phyloP scores from a whole-genome alignment of 345 rosid genomes.

The Gossypium herbaceum region DNA sequence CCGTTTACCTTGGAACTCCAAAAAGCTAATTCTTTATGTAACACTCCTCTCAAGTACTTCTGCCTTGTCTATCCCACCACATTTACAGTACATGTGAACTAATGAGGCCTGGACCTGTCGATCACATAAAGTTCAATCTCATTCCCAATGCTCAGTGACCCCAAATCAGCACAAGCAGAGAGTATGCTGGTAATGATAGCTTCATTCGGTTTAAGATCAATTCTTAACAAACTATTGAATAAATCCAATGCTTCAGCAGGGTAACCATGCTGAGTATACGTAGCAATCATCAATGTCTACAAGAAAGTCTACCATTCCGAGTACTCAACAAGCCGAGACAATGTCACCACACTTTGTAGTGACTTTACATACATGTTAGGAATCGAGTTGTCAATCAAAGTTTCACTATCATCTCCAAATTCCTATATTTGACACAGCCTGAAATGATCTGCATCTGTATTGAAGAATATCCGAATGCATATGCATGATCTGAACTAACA shows the following conservation, averaged over 20 bases:
- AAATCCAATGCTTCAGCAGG: conserved; percentile 33
- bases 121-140: conserved; percentile 43
- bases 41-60: conserved; percentile 37
- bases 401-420: conserved; percentile 14
- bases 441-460: too few relatives aligned
- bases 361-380: conserved; percentile 26
- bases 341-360: conserved; percentile 21
- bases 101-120: conserved; percentile 40
- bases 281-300: conserved; percentile 55
- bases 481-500: too few relatives aligned
- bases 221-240: conserved; percentile 42
- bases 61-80: conserved; percentile 48
- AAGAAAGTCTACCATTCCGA: conserved; percentile 20
- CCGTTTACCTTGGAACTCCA: conserved; percentile 54
- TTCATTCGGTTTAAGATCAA: conserved; percentile 42
- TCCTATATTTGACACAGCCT: too few relatives aligned
- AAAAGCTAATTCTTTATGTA: conserved; percentile 30
- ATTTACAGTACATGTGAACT: conserved; percentile 49
- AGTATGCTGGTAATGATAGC: conserved; percentile 41
- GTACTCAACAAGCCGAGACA: conserved; percentile 20
- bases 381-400: conserved; percentile 25
- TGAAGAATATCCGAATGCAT: too few relatives aligned
- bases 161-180: conserved; percentile 48
- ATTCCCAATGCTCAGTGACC: conserved; percentile 45
- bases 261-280: conserved; percentile 33